phyloP scores from a whole-genome alignment of 1,284 basidiomycete genomes.

The Exobasidium rhododendri region DNA sequence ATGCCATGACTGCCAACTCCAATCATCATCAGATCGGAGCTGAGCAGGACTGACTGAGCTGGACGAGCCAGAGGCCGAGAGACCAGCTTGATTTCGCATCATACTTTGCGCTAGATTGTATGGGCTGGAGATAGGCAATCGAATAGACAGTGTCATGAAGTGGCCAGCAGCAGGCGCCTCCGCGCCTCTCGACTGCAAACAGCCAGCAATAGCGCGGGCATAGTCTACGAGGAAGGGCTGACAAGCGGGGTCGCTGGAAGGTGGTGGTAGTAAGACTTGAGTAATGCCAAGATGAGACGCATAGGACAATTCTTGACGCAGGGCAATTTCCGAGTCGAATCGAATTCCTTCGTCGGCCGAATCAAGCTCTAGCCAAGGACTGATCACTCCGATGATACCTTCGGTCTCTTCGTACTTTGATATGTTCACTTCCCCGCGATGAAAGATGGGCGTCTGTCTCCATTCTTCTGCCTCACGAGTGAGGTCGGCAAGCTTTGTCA shows the following conservation, averaged over 20 bases:
- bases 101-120: constrained; percentile 29
- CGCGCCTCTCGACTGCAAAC: constrained; percentile 32
- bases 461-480: constrained; percentile 74
- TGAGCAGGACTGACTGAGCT: constrained; percentile 64
- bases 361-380: constrained; percentile 94
- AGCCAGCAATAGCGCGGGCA: constrained; percentile 69
- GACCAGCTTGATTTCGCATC: neutral
- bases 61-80: constrained; percentile 21
- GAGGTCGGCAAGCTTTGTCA: constrained; percentile 58
- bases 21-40: constrained; percentile 64
- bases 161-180: constrained; percentile 34
- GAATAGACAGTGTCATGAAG: constrained; percentile 45
- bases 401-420: constrained; percentile 82
- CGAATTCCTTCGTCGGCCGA: constrained; percentile 88
- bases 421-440: constrained; percentile 80
- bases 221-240: constrained; percentile 82
- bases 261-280: constrained; percentile 82
- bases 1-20: constrained; percentile 95
- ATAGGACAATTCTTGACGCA: constrained; percentile 88
- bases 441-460: constrained; percentile 76
- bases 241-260: constrained; percentile 63
- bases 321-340: constrained; percentile 90
- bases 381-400: constrained; percentile 71
- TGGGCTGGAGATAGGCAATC: constrained; percentile 47
- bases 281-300: constrained; percentile 86